phyloP scores from a whole-genome alignment of 2,329 filamentous ascomycete species.

The Geoglossum cookeanum region DNA sequence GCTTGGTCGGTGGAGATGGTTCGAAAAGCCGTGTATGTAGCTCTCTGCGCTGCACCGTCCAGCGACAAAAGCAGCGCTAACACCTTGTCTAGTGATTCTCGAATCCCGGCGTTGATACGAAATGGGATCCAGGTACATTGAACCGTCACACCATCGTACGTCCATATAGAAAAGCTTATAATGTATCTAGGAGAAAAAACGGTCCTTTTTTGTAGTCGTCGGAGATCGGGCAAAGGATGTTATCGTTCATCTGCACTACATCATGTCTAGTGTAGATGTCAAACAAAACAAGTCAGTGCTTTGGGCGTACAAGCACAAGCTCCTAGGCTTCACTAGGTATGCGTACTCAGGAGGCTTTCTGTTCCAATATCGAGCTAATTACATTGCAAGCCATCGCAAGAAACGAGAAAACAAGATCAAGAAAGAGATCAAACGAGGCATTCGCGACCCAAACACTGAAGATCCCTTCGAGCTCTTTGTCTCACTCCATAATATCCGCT shows the following conservation, averaged over 20 bases:
- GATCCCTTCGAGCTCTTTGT: slow-evolving; percentile 97
- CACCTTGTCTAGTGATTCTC: slow-evolving; percentile 51
- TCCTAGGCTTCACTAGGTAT: slow-evolving; percentile 72
- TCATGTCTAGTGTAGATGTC: slow-evolving; percentile 75
- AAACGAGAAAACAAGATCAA: slow-evolving; percentile 98
- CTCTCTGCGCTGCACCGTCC: not conserved
- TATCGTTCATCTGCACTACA: slow-evolving; percentile 86
- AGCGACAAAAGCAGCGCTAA: not conserved
- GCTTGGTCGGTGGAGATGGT: not conserved
- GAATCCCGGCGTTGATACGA: slow-evolving; percentile 75
- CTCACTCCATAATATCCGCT: slow-evolving; percentile 89
- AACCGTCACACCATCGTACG: not conserved
- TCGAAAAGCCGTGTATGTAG: not conserved
- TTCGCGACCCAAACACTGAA: slow-evolving; percentile 76
- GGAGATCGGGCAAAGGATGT: slow-evolving; percentile 90
- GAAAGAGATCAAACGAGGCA: slow-evolving; percentile 90
- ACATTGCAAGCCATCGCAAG: slow-evolving; percentile 54
- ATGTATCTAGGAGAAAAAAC: slow-evolving; percentile 57
- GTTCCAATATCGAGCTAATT: not conserved
- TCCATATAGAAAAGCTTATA: not conserved
- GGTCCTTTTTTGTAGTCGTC: slow-evolving; percentile 93
- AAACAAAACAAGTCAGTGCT: slow-evolving; percentile 92
- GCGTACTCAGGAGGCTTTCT: not conserved
- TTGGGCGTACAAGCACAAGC: slow-evolving; percentile 97
- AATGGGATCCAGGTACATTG: slow-evolving; percentile 51